Evolutionary conservation across 192 early-diverging fungal genomes (phyloP), one percentile per base, ranked within the genome.

Genomic region (Coemansia erecta): DNA sequence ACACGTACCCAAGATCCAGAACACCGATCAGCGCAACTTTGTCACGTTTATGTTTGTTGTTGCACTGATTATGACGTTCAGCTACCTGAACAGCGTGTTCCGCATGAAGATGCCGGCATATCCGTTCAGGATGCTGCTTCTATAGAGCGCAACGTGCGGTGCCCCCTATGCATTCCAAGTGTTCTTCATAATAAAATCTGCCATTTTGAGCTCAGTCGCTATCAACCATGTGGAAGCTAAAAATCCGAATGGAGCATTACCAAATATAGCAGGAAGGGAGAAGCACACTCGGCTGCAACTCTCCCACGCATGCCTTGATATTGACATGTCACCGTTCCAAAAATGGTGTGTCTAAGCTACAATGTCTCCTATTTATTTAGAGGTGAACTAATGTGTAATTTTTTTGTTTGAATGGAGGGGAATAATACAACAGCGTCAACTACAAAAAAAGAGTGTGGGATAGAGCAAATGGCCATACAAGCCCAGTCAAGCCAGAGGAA

Each of bases 21-120:
- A 58, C 51, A 33, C 44, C 44, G 72, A 80, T 13, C 71, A 71
- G 53, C 66, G 77, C 53, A 70, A 60, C 7, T 69, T 74, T 53
- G 62, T 71, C 31, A 70, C 68, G n/a, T 52, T 80, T 46, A 47
- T 68, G 57, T 66, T 68, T 56, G 51, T 67, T 13, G 50, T 62
- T 6, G 61, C 60, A 39, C 68, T 80, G 33, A 42, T 80, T 44
- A 33, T 72, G 47, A 60, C 59, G 22, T 74, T 62, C 60, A 80
- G 77, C 63, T 80, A 74, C 49, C 46, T 80, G 54, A 74, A 74
- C 68, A 75, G 68, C 51, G 72, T 80, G 28, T 80, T 80, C 68
- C 68, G 77, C 39, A 58, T 71, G 41, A 80, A 80, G 63, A 74
- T 74, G 63, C 61, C 67, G 4, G 67, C 63, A 7, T 80, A 80